These are phyloP conservation scores for Pseudotsuga menziesii DNA, from an alignment of 75 land plant species.

Conservation along the genomic window DNA sequence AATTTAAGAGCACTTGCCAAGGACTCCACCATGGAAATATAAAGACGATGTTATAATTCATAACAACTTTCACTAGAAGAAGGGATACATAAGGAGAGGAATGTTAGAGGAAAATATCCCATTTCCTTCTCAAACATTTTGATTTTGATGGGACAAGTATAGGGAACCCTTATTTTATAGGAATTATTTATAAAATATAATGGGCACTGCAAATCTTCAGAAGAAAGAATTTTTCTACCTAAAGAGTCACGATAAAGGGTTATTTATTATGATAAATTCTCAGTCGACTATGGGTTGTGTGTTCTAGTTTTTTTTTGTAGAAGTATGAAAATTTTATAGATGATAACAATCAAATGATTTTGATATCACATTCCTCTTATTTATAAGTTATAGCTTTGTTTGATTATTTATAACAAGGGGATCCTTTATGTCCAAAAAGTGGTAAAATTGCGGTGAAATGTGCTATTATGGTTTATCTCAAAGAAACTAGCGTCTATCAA, in stretches of 20 bases:
- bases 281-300: not conserved
- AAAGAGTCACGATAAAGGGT: not conserved
- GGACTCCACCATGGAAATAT: too few species aligned
- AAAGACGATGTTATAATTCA: too few species aligned
- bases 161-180: too few species aligned
- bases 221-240: not conserved
- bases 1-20: too few species aligned
- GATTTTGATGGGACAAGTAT: too few species aligned
- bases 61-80: too few species aligned
- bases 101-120: too few species aligned
- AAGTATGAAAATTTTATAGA: not conserved
- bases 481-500: too few species aligned
- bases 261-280: not conserved
- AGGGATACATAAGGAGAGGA: too few species aligned
- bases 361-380: not conserved
- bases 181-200: not conserved
- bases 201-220: not conserved
- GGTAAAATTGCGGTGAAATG: too few species aligned
- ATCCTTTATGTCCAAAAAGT: not conserved
- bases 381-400: not conserved
- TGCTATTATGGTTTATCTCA: not conserved
- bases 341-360: not conserved
- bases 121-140: too few species aligned
- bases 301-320: not conserved
- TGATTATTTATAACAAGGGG: not conserved